These are phyloP conservation scores for Annulohypoxylon maeteangense DNA, from an alignment of 495 filamentous ascomycete genomes.

Conservation along the genomic window DNA sequence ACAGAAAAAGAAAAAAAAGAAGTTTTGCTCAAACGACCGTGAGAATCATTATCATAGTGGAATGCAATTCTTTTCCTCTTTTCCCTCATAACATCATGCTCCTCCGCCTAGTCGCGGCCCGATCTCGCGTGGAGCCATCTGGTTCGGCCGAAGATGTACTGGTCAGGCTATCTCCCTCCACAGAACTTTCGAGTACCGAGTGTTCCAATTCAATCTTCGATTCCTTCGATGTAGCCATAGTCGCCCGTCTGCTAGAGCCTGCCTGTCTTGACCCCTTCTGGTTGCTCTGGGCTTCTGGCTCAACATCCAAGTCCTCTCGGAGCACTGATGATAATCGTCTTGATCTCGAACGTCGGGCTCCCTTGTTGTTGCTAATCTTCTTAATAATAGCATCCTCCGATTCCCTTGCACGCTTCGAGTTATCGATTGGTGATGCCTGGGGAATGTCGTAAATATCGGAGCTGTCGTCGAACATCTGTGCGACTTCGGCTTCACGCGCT, in stretches of 20 bases:
- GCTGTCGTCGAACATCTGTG: constrained; percentile 30
- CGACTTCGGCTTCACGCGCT: constrained; percentile 41
- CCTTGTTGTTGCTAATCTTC: constrained; percentile 22
- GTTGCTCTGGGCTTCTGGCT: constrained; percentile 21
- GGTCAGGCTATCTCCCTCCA: constrained; percentile 38
- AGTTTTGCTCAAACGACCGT: constrained; percentile 22
- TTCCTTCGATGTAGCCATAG: constrained; percentile 53
- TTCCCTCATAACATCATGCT: constrained; percentile 68
- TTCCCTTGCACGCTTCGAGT: constrained; percentile 20
- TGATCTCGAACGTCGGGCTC: constrained; percentile 39
- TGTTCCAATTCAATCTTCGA: constrained; percentile 36
- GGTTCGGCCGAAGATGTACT: constrained; percentile 29
- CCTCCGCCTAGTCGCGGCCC: constrained; percentile 52
- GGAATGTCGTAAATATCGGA: constrained; percentile 51
- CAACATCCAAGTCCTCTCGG: constrained; percentile 38
- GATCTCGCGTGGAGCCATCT: constrained; percentile 22
- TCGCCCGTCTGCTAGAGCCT: constrained; percentile 50
- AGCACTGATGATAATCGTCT: constrained; percentile 41
- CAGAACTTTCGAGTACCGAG: constrained; percentile 24
- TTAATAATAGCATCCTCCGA: constrained; percentile 21
- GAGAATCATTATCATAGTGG: constrained; percentile 33
- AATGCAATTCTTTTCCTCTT: constrained; percentile 44
- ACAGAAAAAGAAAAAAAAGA: constrained; percentile 15
- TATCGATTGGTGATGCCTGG: constrained; percentile 42
- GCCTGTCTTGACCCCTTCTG: constrained; percentile 26